Base-by-base conservation (phyloP, 352 stramenopile species). In the Phytopythium chamaehyphon region DNA sequence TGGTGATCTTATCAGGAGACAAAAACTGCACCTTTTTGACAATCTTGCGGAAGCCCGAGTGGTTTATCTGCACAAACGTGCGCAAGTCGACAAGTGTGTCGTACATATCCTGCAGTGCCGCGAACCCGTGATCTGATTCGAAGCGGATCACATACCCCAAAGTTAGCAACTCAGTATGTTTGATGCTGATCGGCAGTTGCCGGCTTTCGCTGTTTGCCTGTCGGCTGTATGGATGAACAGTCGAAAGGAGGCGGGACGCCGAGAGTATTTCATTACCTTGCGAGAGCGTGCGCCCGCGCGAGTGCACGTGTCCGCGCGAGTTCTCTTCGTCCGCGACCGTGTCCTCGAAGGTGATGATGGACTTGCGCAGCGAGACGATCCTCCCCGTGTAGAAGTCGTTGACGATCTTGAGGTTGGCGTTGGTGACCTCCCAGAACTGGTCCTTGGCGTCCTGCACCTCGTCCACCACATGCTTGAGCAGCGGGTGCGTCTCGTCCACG, bases 41-140 rank as follows among this genome's bases (percentile, higher is more conserved):
- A 44, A 97, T 97, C 65, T 97, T 97, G 3, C 88, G 79, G 57
- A 97, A 96, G 23, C 88, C 89, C 53, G 86, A 95, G 66, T 91
- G 76, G 66, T 97, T 97, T 45, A 96, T 92, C 57, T 95, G 78
- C 38, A 96, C 87, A 55, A 93, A 97, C 36, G 71, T 90, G n/a
- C 84, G 76, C 43, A 97, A 56, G 38, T 95, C 87, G 57, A 95
- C 80, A 28, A 97, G 61, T 53, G 88, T 90, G 49, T 96, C 85
- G 53, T 96, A 97, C 46, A 94, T 86, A 26, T 96, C 84, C 52
- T 95, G 84, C 22, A 97, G 57, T 47, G 66, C 83, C 26, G 82
- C 73, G 68, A 93, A 95, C 2, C 82, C 79, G 36, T 86, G 78
- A 40, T 93, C 81, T 58, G 51, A 58, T 45, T 9, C 7, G n/a